These are phyloP conservation scores for Hypseocharis bilobata DNA, from an alignment of 441 rosid genomes.

Conservation along the genomic window DNA sequence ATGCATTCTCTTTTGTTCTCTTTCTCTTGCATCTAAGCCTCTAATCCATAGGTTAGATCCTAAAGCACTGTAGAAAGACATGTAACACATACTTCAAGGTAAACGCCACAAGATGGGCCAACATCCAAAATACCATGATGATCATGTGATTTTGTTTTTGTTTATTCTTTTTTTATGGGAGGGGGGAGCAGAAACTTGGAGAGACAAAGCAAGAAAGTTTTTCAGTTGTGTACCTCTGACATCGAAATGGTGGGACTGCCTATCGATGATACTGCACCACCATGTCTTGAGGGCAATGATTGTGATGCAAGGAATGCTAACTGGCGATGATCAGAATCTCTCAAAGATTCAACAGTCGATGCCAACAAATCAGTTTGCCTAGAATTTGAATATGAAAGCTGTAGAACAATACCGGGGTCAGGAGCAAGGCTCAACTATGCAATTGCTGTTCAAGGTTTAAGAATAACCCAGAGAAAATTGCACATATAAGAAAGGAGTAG, in stretches of 20 bases:
- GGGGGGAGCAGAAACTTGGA: background rate
- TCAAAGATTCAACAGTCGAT: slow-evolving; percentile 18
- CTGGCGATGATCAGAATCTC: slow-evolving; percentile 10
- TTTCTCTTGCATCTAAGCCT: background rate
- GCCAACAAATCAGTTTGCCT: slow-evolving; percentile 19
- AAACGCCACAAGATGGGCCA: background rate
- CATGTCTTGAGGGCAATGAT: slow-evolving; percentile 21
- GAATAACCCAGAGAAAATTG: background rate
- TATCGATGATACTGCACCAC: slow-evolving; percentile 20
- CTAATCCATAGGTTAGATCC: background rate
- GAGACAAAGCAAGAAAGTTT: background rate
- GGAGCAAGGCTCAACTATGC: background rate
- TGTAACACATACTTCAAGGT: background rate
- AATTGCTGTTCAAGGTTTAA: slow-evolving; percentile 5
- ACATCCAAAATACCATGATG: background rate
- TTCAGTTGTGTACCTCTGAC: slow-evolving; percentile 31
- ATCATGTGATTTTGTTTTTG: background rate
- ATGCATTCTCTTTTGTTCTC: background rate
- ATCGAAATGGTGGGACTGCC: slow-evolving; percentile 21
- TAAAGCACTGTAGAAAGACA: background rate
- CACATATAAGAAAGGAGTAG: background rate
- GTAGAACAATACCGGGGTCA: slow-evolving; percentile 15
- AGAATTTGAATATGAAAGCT: slow-evolving; percentile 25
- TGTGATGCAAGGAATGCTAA: slow-evolving; percentile 20
- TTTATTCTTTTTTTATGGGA: background rate